phyloP scores from a whole-genome alignment of 768 basidiomycete genomes.

The Boletus tomentosulus region DNA sequence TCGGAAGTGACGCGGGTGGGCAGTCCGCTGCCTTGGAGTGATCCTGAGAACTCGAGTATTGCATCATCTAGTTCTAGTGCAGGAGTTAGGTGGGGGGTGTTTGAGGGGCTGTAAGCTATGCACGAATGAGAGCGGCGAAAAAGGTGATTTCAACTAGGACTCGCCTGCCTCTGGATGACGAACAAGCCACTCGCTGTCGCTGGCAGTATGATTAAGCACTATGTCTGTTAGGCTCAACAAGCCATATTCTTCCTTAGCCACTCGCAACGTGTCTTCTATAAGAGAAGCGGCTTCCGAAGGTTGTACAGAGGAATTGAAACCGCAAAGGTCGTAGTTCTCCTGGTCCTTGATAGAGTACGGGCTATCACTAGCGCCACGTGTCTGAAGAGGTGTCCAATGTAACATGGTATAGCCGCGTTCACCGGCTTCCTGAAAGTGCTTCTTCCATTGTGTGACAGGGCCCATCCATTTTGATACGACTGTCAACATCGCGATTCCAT shows the following conservation, averaged over 20 bases:
- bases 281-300: conserved; percentile 50
- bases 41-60: conserved; percentile 73
- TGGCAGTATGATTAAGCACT: conserved; percentile 96
- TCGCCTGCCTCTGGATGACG: conserved; percentile 94
- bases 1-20: conserved; percentile 65
- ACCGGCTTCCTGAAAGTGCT: conserved; percentile 77
- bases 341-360: conserved; percentile 95
- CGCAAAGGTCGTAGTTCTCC: conserved; percentile 69
- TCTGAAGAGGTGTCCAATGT: conserved; percentile 94
- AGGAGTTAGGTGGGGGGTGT: conserved; percentile 89
- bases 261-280: conserved; percentile 59
- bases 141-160: conserved; percentile 14
- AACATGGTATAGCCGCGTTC: conserved; percentile 97
- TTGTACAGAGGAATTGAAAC: conserved; percentile 49
- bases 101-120: conserved; percentile 82
- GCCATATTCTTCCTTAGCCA: conserved; percentile 82
- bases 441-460: conserved; percentile 67
- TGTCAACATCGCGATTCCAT: conserved; percentile 85
- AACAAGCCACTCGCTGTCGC: conserved; percentile 86
- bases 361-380: conserved; percentile 82
- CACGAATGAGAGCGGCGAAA: conserved; percentile 2
- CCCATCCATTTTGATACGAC: conserved; percentile 99
- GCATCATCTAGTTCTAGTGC: conserved; percentile 90
- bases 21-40: conserved; percentile 60
- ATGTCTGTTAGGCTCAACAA: conserved; percentile 90